A percentile compares a stretch with the other conserved stretches of the same genome.
Conservation (phyloP, 305 asterid genomes). For the Fraxinus platypoda region DNA sequence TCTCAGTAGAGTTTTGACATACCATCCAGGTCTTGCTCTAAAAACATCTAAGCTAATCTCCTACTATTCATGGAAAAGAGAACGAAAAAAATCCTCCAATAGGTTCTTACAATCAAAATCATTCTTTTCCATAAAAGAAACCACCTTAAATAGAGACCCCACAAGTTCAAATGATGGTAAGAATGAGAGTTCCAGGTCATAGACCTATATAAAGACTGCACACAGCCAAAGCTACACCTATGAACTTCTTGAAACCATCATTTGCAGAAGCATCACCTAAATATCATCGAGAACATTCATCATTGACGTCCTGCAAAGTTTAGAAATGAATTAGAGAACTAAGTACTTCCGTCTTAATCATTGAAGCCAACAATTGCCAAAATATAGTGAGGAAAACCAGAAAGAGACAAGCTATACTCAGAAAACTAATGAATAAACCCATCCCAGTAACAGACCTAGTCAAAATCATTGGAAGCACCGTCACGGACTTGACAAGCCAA, state of each 20-base stretch:
- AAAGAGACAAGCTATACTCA: background rate
- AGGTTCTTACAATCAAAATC: constrained; percentile 5
- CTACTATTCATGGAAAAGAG: no score
- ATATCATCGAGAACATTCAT: background rate
- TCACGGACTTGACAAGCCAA: background rate
- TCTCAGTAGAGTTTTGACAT: no score
- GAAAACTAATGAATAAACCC: background rate
- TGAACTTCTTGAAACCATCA: background rate
- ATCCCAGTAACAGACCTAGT: background rate
- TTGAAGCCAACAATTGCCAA: background rate
- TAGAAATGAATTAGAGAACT: background rate
- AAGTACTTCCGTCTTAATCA: background rate
- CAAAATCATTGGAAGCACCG: background rate
- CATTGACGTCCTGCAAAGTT: constrained; percentile 16
- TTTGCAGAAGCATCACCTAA: constrained; percentile 9
- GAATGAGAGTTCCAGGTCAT: background rate
- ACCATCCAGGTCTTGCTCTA: no score
- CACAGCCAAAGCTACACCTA: background rate
- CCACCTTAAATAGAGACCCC: constrained; percentile 6
- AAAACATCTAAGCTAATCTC: no score
- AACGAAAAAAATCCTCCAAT: no score
- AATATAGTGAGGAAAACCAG: background rate
- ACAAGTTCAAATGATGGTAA: constrained; percentile 8
- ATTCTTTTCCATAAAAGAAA: constrained; percentile 3
- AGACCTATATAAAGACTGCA: constrained; percentile 7